Base-by-base conservation (phyloP, 108 stramenopile species). In the Discostella stelligeroides region DNA sequence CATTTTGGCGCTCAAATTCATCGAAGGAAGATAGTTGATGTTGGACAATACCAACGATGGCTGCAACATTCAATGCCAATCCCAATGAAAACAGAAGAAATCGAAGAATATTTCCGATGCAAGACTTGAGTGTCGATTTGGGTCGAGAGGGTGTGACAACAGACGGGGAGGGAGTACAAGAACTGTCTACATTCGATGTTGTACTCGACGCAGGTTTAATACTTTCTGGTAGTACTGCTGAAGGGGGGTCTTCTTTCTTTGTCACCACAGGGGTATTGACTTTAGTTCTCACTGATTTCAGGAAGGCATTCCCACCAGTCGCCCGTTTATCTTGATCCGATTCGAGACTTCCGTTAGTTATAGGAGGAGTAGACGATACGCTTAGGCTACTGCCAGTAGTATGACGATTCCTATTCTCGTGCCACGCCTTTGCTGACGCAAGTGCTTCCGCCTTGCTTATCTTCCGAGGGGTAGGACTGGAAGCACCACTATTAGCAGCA, bases 41-140 rank as follows among this genome's bases (percentile, higher is more conserved):
- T 0, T 10, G 2, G n/a, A 58, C 21, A n/a, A 38, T 37, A 34
- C 20, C 30, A 20, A 58, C 20, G 57, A 37, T 28, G 4, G 57
- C 39, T 37, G 57, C n/a, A 17, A 58, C 39, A 58, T 58, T 58
- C 57, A 58, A 28, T 8, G 57, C 34, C 20, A 58, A 34, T 21
- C 28, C 9, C 0, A 20, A 21, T 11, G 40, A 10, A 4, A 58
- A 20, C n/a, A 58, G 5, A 0, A 58, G 14, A 0, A 28, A 34
- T 39, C 39, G 37, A 1, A 12, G 27, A 0, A 54, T 3, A 3
- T 28, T 54, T 15, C 34, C 34, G 57, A 58, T 17, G 34, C 0
- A 17, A 0, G 9, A 14, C 17, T 58, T 58, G 38, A 17, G 53
- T 23, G 28, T 54, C 28, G 27, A 28, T 54, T 7, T 49, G n/a